Percentiles rank a stretch among this genome's conserved stretches.
Evolutionary conservation across 164 flowering plant genomes (phyloP).

Genomic region (Buxus sempervirens): DNA sequence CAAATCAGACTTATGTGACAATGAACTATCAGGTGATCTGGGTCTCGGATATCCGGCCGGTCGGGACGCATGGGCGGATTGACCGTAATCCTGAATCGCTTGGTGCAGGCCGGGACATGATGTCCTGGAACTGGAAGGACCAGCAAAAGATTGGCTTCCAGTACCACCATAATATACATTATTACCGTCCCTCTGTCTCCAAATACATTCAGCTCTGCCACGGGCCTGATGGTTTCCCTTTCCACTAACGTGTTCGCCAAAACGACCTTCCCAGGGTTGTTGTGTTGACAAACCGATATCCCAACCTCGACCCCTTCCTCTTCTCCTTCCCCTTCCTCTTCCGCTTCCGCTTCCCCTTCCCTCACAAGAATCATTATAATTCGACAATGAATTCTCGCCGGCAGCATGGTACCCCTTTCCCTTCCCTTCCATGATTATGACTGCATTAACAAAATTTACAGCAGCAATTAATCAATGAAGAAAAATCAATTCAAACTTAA

Average conservation of each 20-base stretch:
- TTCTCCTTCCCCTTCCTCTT: background rate
- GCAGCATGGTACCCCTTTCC: too few species aligned
- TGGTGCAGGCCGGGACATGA: background rate
- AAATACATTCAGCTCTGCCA: background rate
- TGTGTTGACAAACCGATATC: background rate
- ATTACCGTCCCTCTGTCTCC: background rate
- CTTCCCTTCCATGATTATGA: too few species aligned
- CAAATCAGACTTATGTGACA: background rate
- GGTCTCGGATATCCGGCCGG: background rate
- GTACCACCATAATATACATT: background rate
- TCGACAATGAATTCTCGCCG: background rate
- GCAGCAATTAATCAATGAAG: too few species aligned
- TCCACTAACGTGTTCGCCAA: background rate
- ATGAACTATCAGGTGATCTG: background rate
- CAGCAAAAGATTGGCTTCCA: background rate
- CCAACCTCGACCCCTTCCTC: background rate
- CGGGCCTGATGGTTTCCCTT: background rate
- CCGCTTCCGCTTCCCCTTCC: background rate
- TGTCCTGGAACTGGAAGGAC: background rate
- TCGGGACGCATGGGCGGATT: background rate
- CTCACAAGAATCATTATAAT: background rate
- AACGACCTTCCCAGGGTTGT: background rate
- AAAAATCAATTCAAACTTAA: too few species aligned
- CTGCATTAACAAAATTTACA: too few species aligned
- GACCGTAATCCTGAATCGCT: background rate